Evolutionary conservation across 2,329 filamentous ascomycete genomes (phyloP).

Genomic region (Ambrosiella xylebori): DNA sequence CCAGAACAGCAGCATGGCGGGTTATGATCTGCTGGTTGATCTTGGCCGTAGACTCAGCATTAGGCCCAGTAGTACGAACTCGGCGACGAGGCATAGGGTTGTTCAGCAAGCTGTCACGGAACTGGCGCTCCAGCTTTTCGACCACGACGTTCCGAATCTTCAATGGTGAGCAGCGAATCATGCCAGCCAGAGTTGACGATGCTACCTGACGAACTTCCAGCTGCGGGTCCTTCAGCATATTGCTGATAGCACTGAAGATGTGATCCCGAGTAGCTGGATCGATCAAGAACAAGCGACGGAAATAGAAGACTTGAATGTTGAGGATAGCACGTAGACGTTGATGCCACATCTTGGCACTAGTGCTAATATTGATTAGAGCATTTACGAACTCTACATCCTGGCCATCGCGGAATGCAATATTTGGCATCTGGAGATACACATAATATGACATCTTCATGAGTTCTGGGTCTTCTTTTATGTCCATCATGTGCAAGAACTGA

Average conservation of each 20-base stretch:
- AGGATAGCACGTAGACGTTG: conserved; percentile 86
- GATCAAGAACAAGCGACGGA: conserved; percentile 84
- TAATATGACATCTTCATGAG: conserved; percentile 88
- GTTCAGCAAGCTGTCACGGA: conserved; percentile 56
- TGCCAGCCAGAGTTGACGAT: conserved; percentile 82
- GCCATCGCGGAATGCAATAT: conserved; percentile 77
- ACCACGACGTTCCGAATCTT: conserved; percentile 66
- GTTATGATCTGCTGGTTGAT: conserved; percentile 61
- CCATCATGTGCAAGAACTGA: conserved; percentile 97
- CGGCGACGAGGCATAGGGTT: conserved; percentile 70
- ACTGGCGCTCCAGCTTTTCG: conserved; percentile 55
- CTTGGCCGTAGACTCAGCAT: conserved; percentile 53
- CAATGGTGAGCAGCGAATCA: conserved; percentile 89
- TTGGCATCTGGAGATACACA: conserved; percentile 89
- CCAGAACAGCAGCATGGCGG: conserved; percentile 79
- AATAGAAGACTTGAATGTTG: conserved; percentile 98
- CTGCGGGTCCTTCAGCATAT: conserved; percentile 82
- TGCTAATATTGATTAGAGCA: conserved; percentile 74
- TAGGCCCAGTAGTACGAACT: conserved; percentile 16
- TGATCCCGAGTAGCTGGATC: conserved; percentile 54
- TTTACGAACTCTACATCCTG: conserved; percentile 74
- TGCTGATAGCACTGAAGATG: conserved; percentile 82
- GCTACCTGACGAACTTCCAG: conserved; percentile 88
- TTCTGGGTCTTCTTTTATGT: conserved; percentile 95
- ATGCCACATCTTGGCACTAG: conserved; percentile 75